These are phyloP conservation scores for Candida orba DNA, from an alignment of 805 yeast genomes.

Conservation along the genomic window DNA sequence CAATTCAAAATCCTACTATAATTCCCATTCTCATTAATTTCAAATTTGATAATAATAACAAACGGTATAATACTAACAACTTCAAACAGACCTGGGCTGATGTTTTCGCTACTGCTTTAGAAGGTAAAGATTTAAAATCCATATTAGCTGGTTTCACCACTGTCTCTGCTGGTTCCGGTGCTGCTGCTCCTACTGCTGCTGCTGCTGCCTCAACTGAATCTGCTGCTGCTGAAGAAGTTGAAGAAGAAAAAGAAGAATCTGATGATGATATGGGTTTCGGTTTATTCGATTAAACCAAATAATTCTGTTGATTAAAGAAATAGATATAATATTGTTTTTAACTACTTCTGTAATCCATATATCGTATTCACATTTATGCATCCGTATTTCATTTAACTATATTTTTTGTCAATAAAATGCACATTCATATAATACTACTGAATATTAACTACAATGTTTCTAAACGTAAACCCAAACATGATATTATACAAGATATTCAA, in stretches of 20 bases:
- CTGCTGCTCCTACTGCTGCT: conserved; percentile 41
- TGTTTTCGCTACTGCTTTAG: conserved; percentile 76
- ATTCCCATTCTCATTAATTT: too few species aligned
- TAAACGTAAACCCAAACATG: conserved; percentile 4
- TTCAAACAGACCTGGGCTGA: conserved; percentile 62
- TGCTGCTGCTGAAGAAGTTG: conserved; percentile 56
- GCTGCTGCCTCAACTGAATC: conserved; percentile 40
- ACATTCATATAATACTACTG: too few species aligned
- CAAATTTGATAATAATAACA: too few species aligned
- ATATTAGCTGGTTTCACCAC: conserved; percentile 52
- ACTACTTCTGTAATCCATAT: too few species aligned
- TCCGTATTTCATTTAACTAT: too few species aligned
- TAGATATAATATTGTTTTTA: too few species aligned
- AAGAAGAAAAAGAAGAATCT: conserved; percentile 56
- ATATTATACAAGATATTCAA: conserved; percentile 6
- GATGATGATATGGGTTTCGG: conserved; percentile 90
- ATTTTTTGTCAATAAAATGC: too few species aligned
- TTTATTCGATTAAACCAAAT: conserved; percentile 62
- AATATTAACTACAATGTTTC: not conserved
- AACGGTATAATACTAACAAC: conserved; percentile 14
- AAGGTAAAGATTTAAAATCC: conserved; percentile 67
- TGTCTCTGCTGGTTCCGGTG: conserved; percentile 44
- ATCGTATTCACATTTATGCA: too few species aligned
- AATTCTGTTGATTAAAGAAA: not conserved
- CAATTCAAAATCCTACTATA: too few species aligned